These are phyloP conservation scores for Quillaja saponaria DNA, from an alignment of 306 rosid species.

Conservation along the genomic window DNA sequence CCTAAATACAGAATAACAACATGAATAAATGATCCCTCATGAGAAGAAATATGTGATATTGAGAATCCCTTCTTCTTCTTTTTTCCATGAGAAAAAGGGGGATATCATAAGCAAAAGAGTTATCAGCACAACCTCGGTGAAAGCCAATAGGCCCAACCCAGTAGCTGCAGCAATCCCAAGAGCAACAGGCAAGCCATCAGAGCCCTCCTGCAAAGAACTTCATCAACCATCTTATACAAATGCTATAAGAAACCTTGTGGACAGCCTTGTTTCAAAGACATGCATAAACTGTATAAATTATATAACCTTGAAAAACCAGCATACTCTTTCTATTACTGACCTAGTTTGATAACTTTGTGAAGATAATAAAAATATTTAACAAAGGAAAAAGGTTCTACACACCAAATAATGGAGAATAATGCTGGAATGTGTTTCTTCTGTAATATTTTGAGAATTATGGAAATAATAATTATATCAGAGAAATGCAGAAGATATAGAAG, in stretches of 20 bases:
- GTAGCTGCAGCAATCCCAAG: conserved; percentile 73
- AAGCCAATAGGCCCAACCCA: conserved; percentile 69
- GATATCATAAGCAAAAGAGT: conserved; percentile 7
- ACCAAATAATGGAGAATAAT: too few species aligned
- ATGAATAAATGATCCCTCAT: conserved; percentile 14
- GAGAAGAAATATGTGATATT: conserved; percentile 7
- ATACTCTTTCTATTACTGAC: background rate
- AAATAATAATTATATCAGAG: too few species aligned
- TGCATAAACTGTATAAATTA: background rate
- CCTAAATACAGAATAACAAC: conserved; percentile 37
- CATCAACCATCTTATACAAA: conserved; percentile 20
- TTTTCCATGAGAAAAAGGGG: background rate
- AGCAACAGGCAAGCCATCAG: conserved; percentile 56
- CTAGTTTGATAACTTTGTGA: background rate
- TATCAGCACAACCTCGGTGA: conserved; percentile 59
- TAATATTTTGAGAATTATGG: too few species aligned
- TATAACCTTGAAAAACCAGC: background rate
- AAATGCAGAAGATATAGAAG: too few species aligned
- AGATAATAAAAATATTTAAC: background rate
- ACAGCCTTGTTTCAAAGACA: background rate
- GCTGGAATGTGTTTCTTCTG: too few species aligned
- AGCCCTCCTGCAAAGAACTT: conserved; percentile 56
- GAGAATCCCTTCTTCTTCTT: background rate
- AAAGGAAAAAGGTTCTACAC: too few species aligned
- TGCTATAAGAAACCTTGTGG: background rate